These are phyloP conservation scores for Rubia peregrina DNA, from an alignment of 305 asterid species.

Conservation along the genomic window DNA sequence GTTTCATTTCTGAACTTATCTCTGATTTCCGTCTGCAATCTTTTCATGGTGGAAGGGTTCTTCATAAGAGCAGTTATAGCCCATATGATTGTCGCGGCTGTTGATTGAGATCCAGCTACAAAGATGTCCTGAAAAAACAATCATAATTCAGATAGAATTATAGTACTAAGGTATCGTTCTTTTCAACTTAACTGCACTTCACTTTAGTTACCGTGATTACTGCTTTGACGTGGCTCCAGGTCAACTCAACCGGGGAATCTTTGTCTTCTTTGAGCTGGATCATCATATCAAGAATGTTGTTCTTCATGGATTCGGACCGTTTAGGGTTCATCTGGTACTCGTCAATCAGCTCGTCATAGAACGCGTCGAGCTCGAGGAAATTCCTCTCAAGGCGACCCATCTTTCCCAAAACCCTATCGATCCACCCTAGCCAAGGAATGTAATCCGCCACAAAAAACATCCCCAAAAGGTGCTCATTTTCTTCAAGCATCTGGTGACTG, in stretches of 20 bases:
- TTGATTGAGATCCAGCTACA: neutral
- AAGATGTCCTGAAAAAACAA: neutral
- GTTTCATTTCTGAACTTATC: neutral
- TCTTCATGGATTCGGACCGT: neutral
- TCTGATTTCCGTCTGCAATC: slow-evolving; percentile 1
- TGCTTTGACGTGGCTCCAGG: neutral
- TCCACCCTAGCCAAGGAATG: neutral
- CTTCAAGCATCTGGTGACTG: neutral
- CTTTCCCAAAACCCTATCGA: neutral
- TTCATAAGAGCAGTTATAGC: neutral
- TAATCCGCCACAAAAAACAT: neutral
- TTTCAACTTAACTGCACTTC: too few relatives aligned
- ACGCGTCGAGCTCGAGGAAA: neutral
- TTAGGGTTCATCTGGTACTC: neutral
- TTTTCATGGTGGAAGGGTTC: neutral
- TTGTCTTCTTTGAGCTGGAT: neutral
- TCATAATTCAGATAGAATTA: neutral
- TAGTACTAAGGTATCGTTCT: too few relatives aligned
- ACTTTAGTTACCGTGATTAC: neutral
- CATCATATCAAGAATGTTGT: slow-evolving; percentile 5
- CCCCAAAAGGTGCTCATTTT: neutral
- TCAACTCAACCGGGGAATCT: neutral
- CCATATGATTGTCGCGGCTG: neutral
- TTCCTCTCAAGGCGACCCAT: neutral
- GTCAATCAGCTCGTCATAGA: neutral